Conservation (phyloP, 495 filamentous ascomycete species). For the Talaromyces ruber region DNA sequence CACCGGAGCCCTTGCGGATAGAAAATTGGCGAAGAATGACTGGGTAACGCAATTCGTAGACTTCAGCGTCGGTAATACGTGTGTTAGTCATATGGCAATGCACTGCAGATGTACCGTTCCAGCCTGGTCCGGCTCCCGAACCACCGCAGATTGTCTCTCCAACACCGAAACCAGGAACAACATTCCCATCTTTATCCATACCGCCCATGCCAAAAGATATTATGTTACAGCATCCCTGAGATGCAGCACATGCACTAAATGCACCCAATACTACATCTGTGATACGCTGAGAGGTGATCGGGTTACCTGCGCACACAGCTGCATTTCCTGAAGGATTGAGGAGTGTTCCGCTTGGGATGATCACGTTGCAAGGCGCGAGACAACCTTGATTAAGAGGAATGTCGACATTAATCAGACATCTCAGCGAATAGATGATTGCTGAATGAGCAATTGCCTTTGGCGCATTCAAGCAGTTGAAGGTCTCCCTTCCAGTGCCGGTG, state of each 20-base stretch:
- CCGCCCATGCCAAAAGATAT: slow-evolving; percentile 40
- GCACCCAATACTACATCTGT: slow-evolving; percentile 90
- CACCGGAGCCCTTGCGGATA: slow-evolving; percentile 58
- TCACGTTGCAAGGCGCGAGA: slow-evolving; percentile 75
- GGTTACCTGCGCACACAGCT: slow-evolving; percentile 93
- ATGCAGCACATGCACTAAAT: slow-evolving; percentile 84
- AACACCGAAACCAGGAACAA: slow-evolving; percentile 85
- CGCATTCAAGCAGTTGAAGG: slow-evolving; percentile 67
- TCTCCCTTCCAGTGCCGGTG: slow-evolving; percentile 62
- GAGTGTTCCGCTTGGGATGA: slow-evolving; percentile 74
- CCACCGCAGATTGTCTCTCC: slow-evolving; percentile 97
- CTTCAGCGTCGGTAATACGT: slow-evolving; percentile 88
- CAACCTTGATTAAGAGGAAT: slow-evolving; percentile 99
- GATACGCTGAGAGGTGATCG: slow-evolving; percentile 86
- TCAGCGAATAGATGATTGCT: slow-evolving; percentile 93
- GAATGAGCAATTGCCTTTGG: slow-evolving; percentile 90
- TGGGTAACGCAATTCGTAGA: slow-evolving; percentile 90
- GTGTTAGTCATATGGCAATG: slow-evolving; percentile 99
- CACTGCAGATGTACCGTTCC: slow-evolving; percentile 84
- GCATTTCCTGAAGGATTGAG: slow-evolving; percentile 79
- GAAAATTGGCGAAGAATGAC: slow-evolving; percentile 79
- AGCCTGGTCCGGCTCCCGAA: slow-evolving; percentile 75
- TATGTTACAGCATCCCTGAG: slow-evolving; percentile 91
- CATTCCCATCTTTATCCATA: slow-evolving; percentile 62
- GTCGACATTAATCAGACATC: slow-evolving; percentile 85